Conservation (phyloP, 768 basidiomycete species). For the Leucosporidium creatinivorum region DNA sequence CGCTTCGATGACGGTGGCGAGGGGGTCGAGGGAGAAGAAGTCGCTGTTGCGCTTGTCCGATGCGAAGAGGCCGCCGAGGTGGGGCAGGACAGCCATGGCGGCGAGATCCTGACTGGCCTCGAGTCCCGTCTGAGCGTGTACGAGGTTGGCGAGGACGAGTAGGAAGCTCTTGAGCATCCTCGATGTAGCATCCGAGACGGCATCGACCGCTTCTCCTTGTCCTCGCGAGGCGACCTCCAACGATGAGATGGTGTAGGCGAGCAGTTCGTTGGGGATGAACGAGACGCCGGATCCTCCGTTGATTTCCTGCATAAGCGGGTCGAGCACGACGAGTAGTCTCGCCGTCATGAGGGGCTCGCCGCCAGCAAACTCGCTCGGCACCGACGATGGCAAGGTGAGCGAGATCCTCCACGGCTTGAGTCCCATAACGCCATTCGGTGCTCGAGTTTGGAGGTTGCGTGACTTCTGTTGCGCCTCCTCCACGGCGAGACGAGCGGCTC, state of each 20-base stretch:
- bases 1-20: constrained; percentile 79
- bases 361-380: constrained; percentile 6
- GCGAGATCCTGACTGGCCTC: constrained; percentile 1
- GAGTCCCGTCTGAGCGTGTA: constrained; percentile 1
- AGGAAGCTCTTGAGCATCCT: constrained; percentile 72
- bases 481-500: constrained; percentile 3
- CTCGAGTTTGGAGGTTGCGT: constrained; percentile 3
- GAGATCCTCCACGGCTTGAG: constrained; percentile 24
- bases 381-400: constrained; percentile 5
- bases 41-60: constrained; percentile 6
- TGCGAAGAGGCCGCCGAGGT: constrained; percentile 23
- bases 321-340: constrained; percentile 69
- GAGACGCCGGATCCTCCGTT: constrained; percentile 45
- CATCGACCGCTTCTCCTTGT: constrained; percentile 39
- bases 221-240: constrained; percentile 78
- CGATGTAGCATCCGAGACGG: constrained; percentile 65
- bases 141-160: constrained; percentile 52
- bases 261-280: constrained; percentile 83
- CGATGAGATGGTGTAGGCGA: constrained; percentile 76
- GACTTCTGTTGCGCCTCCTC: background rate
- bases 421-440: background rate
- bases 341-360: constrained; percentile 25
- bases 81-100: constrained; percentile 9
- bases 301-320: constrained; percentile 74
- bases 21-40: constrained; percentile 55